phyloP scores from a whole-genome alignment of 257 asterid genomes.

The Paraleonurus japonicus region DNA sequence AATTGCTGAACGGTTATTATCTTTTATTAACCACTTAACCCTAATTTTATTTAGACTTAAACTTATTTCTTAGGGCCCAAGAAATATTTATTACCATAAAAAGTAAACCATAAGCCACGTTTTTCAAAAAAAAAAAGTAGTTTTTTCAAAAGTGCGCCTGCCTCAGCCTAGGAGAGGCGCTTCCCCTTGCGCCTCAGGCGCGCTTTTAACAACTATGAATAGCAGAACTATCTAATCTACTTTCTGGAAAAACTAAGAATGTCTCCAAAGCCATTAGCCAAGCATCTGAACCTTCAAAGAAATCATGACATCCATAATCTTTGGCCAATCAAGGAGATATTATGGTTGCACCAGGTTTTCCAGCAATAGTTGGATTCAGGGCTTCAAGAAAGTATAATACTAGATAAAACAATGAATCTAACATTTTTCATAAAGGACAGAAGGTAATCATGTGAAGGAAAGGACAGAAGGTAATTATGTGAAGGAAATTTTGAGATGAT shows the following conservation, averaged over 20 bases:
- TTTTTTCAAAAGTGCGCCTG: too few species aligned
- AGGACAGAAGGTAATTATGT: constrained; percentile 11
- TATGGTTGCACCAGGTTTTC: constrained; percentile 1
- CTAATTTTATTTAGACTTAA: too few species aligned
- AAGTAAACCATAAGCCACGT: too few species aligned
- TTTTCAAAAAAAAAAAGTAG: too few species aligned
- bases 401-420: not conserved
- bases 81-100: too few species aligned
- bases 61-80: too few species aligned
- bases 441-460: constrained; percentile 20
- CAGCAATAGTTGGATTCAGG: not conserved
- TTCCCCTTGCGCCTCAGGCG: too few species aligned
- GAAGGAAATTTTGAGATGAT: constrained; percentile 23
- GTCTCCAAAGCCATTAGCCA: not conserved
- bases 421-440: constrained; percentile 13
- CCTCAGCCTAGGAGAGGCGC: too few species aligned
- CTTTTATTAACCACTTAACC: too few species aligned
- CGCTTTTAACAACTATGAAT: too few species aligned
- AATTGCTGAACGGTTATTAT: too few species aligned
- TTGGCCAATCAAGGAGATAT: constrained; percentile 9
- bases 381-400: constrained; percentile 10
- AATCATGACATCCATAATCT: constrained; percentile 6
- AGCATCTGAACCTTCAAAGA: constrained; percentile 10
- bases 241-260: constrained; percentile 17
- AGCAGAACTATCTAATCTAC: constrained; percentile 9